Base-by-base conservation (phyloP, 2,329 filamentous ascomycete species). In the Scytalidium lignicola region DNA sequence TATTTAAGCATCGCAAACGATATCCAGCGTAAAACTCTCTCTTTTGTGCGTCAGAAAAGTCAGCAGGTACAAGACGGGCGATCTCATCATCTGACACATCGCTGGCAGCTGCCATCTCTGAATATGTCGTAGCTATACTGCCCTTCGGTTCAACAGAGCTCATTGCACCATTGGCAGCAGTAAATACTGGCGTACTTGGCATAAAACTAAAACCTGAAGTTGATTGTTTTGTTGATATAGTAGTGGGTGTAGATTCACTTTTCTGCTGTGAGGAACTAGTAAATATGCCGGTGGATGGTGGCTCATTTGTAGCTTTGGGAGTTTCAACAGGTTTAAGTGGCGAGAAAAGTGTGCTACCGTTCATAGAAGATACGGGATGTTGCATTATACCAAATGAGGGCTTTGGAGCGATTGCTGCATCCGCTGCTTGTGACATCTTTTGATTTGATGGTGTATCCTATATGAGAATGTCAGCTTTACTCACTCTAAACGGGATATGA, bases 1-100 rank as follows among this genome's bases (percentile, higher is more conserved):
- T 55, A 39, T 66, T 63, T 19, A 68, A 44, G 4, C 49, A 49
- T 21, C 55, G 56, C 17, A 67, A 46, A 21, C 63, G 62, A 48
- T 54, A 66, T 15, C 51, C 54, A 18, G 55, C 55, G 18, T 51
- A 53, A 43, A 62, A 61, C 45, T 65, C 52, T 21, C 46, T 45
- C 39, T 49, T 50, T 39, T 58, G 53, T 9, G 52, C 43, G 15
- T 55, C 44, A 22, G 54, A 55, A 21, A 61, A 58, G 29, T 55
- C 28, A 37, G 43, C 18, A 17, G 63, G 63, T 22, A 61, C 44
- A 2, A 44, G 20, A 12, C 37, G 12, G 23, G 41, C 44, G 41
- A 65, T 58, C 8, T 50, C 41, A 22, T 59, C 51, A 3, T 58
- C 55, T 12, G 59, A 53, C 20, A 57, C 51, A 22, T 53, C 43